Base-by-base conservation (phyloP, 106 monocot genomes). In the Narthecium ossifragum region DNA sequence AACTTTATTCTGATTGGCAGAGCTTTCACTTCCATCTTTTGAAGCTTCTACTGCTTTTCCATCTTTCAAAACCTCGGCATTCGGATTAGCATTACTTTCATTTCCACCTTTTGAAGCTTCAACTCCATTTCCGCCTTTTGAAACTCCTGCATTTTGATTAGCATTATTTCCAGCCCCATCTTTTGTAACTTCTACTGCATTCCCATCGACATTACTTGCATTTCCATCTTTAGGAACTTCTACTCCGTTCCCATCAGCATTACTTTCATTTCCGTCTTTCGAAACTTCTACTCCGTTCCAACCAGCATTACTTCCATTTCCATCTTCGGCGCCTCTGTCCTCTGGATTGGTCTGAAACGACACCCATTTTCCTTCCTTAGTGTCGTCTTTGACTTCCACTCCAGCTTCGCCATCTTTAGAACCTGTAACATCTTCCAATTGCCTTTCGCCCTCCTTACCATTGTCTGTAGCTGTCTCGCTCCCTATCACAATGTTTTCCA, bases 151-250 rank as follows among this genome's bases (percentile, higher is more conserved):
- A 6, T 24, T 7, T 73, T 46, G 53, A 32, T 67, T 15, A 13
- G 6, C 22, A 47, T 34, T 33, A 50, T 14, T 51, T 50, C 18
- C 24, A 46, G 2, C 50, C 36, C 51, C 62, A 34, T 60, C 33
- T 57, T 58, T 51, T 22, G 5, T 20, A 20, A 11, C 38, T 31
- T 30, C 43, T 26, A 13, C 50, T 32, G 0, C 20, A 14, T 11
- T 38, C 33, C 51, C 59, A 29, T 60, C 37, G 34, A 37, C 36
- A 46, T 55, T 39, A 38, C 27, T 18, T 57, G 11, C 41, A 9
- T 40, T 17, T 30, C 51, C 22, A n/a, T 46, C 36, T n/a, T 72
- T 72, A 26, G 2, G 5, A 0, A 43, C 5, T 17, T 4, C 55
- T 46, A 14, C 34, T 47, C 20, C 53, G 5, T 55, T 36, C 0